Percentiles rank a stretch among this genome's conserved stretches.
phyloP scores from a whole-genome alignment of 140 eudicot genomes.

The Oenanthe javanica region DNA sequence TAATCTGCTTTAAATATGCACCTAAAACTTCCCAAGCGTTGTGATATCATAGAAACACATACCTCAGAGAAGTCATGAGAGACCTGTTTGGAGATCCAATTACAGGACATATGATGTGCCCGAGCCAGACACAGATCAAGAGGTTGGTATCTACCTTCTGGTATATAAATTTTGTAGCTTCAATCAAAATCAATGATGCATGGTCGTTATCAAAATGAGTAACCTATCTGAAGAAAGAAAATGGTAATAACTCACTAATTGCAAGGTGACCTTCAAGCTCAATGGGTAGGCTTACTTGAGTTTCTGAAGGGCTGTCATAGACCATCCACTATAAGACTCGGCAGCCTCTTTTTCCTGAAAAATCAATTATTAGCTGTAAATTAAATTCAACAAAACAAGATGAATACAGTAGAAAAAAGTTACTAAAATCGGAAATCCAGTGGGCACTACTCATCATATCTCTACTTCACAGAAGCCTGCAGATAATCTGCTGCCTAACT shows the following conservation, averaged over 20 bases:
- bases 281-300: slow-evolving; percentile 77
- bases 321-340: slow-evolving; percentile 44
- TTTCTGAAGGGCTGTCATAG: slow-evolving; percentile 43
- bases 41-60: neutral
- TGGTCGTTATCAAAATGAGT: neutral
- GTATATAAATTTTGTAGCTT: slow-evolving; percentile 34
- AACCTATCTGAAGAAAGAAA: neutral
- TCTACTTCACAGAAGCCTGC: neutral
- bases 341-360: slow-evolving; percentile 37
- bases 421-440: neutral
- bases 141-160: slow-evolving; percentile 84
- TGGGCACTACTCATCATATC: neutral
- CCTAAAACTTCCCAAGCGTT: neutral
- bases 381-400: neutral
- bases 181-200: neutral
- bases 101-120: slow-evolving; percentile 56
- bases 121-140: slow-evolving; percentile 74
- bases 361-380: neutral
- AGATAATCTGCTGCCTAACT: neutral
- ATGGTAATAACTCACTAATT: slow-evolving; percentile 51
- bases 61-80: slow-evolving; percentile 83
- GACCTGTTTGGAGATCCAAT: slow-evolving; percentile 50
- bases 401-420: neutral
- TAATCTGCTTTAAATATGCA: neutral
- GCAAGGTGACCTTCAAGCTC: slow-evolving; percentile 82